Evolutionary conservation across 805 yeast species (phyloP), one percentile per base, ranked within the genome.

Genomic region (Clavispora fructus): DNA sequence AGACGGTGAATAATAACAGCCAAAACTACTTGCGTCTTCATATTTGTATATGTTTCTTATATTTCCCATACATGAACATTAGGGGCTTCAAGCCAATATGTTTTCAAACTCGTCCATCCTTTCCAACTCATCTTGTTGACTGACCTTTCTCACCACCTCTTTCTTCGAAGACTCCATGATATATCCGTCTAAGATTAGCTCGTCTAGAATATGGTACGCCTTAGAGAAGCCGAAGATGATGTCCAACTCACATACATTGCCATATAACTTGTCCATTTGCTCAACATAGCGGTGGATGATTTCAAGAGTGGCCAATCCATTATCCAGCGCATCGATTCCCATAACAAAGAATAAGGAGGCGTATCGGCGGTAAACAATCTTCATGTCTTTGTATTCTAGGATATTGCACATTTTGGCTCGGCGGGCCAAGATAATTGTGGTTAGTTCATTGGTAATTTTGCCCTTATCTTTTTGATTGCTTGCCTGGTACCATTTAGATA

Each of bases 401-500:
- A 91, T 90, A 64, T 90, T 92, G 68, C 98, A 91, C 98, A 94
- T 92, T 66, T 88, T 90, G 28, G 95, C 85, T 49, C 95, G 79
- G 51, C 99, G 77, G 11, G 89, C 75, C 39, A 95, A 78, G 25
- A 94, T 87, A 35, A 89, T 69, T 3, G 97, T 89, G 8, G 96
- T 83, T 46, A 94, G 75, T 57, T 94, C 98, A 57, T 88, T 79
- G 43, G 87, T 82, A 47, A 90, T 82, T 65, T 87, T 86, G 43
- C 83, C 74, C 68, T 91, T 90, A 55, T 90, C 97, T 61, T 87
- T 89, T 57, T 85, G 85, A n/a, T 86, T 76, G 40, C 84, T 73
- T 28, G 97, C 82, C 43, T 78, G 77, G 63, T 89, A 94, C 99
- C 99, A 94, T 69, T 91, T 91, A 32, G 95, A 80, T 31, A 95